phyloP scores from a whole-genome alignment of 345 rosid species.

The Kandelia obovata region DNA sequence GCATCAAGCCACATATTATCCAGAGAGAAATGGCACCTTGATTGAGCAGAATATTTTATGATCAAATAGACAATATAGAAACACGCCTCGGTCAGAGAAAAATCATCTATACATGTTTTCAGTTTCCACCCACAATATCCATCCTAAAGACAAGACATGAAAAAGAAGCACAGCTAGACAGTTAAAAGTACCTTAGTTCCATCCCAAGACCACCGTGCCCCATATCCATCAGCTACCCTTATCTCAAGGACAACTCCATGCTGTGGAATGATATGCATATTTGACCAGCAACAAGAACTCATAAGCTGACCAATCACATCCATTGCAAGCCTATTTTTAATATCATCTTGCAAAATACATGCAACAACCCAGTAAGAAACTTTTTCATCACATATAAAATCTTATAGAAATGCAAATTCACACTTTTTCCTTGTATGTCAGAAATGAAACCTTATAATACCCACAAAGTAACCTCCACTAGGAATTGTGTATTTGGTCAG shows the following conservation, averaged over 20 bases:
- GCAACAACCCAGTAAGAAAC: background rate
- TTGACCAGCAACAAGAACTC: slow-evolving; percentile 55
- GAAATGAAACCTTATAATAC: no score
- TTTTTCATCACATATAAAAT: background rate
- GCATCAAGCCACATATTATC: no score
- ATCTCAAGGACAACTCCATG: slow-evolving; percentile 71
- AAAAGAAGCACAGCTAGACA: background rate
- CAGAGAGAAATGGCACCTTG: background rate
- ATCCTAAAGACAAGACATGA: background rate
- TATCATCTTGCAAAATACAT: slow-evolving; percentile 39
- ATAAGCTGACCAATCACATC: slow-evolving; percentile 40
- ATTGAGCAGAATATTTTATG: background rate
- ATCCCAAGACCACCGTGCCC: slow-evolving; percentile 73
- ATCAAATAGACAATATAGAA: no score
- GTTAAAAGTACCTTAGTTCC: slow-evolving; percentile 52
- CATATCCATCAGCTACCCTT: slow-evolving; percentile 59
- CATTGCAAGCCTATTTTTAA: slow-evolving; percentile 54
- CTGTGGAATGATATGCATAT: slow-evolving; percentile 57
- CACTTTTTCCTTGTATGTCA: no score
- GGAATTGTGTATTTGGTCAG: no score
- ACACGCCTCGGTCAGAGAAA: background rate
- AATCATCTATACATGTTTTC: background rate
- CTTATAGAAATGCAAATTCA: background rate
- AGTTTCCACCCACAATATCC: background rate
- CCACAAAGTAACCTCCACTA: no score